Percentiles rank a stretch among this genome's conserved stretches.
Conservation (phyloP, 2,329 filamentous ascomycete species). For the Paraphoma sp. region DNA sequence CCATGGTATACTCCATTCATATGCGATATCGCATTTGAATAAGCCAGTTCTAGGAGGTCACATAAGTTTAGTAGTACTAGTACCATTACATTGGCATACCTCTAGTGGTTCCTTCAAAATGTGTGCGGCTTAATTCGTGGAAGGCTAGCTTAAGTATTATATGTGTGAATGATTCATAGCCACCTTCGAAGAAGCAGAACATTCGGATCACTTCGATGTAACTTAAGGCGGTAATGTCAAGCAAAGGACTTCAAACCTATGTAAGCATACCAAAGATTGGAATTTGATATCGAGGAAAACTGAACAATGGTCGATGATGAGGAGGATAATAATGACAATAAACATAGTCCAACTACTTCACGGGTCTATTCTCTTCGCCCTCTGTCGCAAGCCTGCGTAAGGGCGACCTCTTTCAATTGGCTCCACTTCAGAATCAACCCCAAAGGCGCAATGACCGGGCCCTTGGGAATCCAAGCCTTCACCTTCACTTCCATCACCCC, state of each 20-base stretch:
- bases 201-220: too few species aligned
- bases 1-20: too few species aligned
- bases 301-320: neutral
- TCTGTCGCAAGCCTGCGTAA: constrained; percentile 26
- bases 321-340: neutral
- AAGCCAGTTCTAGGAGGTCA: too few species aligned
- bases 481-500: constrained; percentile 25
- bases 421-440: constrained; percentile 33
- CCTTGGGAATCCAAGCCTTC: constrained; percentile 19
- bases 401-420: constrained; percentile 25
- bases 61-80: too few species aligned
- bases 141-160: too few species aligned
- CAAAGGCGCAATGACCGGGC: constrained; percentile 37
- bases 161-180: too few species aligned
- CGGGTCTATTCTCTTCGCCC: neutral
- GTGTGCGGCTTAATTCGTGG: too few species aligned
- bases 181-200: too few species aligned
- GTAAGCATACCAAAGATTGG: neutral
- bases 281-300: neutral
- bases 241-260: neutral
- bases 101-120: too few species aligned
- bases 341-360: neutral
- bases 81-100: too few species aligned
- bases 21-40: too few species aligned
- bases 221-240: neutral